Percentiles rank a stretch among this genome's conserved stretches.
These are phyloP conservation scores for Yarrowia sp. DNA, from an alignment of 805 yeast genomes.

Conservation along the genomic window DNA sequence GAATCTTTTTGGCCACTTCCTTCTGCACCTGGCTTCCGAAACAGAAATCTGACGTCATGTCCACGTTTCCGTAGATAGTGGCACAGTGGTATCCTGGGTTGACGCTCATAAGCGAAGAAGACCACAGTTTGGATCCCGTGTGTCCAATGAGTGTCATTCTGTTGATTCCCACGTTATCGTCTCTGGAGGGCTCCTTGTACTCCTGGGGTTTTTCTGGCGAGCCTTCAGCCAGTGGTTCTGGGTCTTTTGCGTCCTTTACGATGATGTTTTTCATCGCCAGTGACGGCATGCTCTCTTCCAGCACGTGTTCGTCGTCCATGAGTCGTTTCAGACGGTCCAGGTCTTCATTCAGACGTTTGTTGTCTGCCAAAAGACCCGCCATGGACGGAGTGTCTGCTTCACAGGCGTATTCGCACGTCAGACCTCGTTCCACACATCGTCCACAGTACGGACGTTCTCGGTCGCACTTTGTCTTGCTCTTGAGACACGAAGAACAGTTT, in stretches of 20 bases:
- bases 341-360: constrained; percentile 10
- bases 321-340: constrained; percentile 7
- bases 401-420: constrained; percentile 16
- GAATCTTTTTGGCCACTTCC: not conserved
- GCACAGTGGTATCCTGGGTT: constrained; percentile 23
- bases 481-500: constrained; percentile 23
- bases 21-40: not conserved
- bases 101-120: constrained; percentile 1
- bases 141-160: constrained; percentile 4
- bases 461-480: constrained; percentile 19
- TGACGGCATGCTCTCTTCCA: constrained; percentile 18
- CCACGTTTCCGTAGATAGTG: constrained; percentile 4
- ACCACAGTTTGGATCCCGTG: constrained; percentile 9
- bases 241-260: not conserved
- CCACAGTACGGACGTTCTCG: constrained; percentile 15
- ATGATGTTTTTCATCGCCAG: constrained; percentile 12
- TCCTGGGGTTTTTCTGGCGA: constrained; percentile 9
- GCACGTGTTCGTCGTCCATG: constrained; percentile 17
- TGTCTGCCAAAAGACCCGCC: constrained; percentile 8
- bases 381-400: not conserved
- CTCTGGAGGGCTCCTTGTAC: not conserved
- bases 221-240: not conserved
- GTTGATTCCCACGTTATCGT: constrained; percentile 4
- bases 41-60: constrained; percentile 6
- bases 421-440: constrained; percentile 5